Percentiles rank a stretch among this genome's conserved stretches.
Conservation (phyloP, 23 red algal genomes). For the Chondrus crispus region DNA sequence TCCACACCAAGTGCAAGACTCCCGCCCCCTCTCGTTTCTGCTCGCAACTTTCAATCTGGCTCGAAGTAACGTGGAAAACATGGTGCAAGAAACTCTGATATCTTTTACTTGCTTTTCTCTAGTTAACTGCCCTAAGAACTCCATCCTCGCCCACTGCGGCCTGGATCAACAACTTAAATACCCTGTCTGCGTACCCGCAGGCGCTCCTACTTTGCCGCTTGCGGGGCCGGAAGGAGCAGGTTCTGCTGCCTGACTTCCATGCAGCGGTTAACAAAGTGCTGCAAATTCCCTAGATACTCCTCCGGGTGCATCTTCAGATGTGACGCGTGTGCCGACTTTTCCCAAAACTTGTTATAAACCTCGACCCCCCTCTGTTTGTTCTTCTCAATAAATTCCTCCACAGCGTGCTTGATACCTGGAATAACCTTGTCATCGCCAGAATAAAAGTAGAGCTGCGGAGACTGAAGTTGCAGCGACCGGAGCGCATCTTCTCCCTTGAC, state of each 20-base stretch:
- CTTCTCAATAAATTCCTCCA: conserved; percentile 87
- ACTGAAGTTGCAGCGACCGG: conserved; percentile 63
- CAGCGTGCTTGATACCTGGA: conserved; percentile 62
- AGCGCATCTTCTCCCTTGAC: conserved; percentile 80
- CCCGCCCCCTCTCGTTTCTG: too few relatives aligned
- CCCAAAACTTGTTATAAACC: conserved; percentile 90
- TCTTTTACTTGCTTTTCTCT: too few relatives aligned
- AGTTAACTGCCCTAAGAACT: too few relatives aligned
- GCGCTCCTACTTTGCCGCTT: neutral
- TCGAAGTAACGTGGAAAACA: too few relatives aligned
- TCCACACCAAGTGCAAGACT: too few relatives aligned
- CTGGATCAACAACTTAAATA: neutral
- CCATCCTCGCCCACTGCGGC: neutral
- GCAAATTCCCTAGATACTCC: conserved; percentile 82
- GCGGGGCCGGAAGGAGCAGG: neutral
- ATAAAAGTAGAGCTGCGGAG: conserved; percentile 98
- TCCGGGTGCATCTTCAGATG: conserved; percentile 92
- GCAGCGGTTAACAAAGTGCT: conserved; percentile 74
- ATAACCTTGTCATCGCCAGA: conserved; percentile 93
- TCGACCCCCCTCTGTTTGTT: conserved; percentile 85
- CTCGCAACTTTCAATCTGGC: too few relatives aligned
- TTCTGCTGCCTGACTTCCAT: conserved; percentile 23
- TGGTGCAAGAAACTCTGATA: too few relatives aligned
- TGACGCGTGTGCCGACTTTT: conserved; percentile 80
- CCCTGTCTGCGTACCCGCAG: neutral